Percentiles rank a stretch among this genome's conserved stretches.
Conservation (phyloP, 176 grass and related monocot species). For the Miscanthus lutarioriparius region DNA sequence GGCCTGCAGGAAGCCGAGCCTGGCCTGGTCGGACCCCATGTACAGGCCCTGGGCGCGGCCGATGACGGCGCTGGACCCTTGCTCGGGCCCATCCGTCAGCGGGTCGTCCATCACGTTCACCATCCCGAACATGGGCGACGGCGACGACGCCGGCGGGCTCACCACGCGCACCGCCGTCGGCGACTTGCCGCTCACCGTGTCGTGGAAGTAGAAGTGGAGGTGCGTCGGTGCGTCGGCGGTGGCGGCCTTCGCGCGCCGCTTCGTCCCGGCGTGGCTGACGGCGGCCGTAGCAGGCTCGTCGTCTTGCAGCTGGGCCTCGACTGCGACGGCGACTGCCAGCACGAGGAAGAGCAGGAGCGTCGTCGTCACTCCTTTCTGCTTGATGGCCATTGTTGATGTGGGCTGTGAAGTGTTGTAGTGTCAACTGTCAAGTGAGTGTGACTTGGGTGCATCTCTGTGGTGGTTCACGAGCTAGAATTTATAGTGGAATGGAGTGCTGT, state of each 20-base stretch:
- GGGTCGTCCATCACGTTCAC: slow-evolving; percentile 64
- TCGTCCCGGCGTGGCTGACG: not conserved
- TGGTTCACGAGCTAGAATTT: not conserved
- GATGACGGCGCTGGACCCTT: slow-evolving; percentile 20
- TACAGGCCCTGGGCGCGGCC: slow-evolving; percentile 74
- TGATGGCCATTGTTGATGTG: not conserved
- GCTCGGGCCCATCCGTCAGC: slow-evolving; percentile 59
- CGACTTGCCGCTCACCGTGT: slow-evolving; percentile 61
- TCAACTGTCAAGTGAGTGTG: not conserved
- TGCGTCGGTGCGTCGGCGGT: not conserved
- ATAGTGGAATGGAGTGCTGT: not conserved
- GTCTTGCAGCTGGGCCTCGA: not conserved
- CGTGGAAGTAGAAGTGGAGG: slow-evolving; percentile 90
- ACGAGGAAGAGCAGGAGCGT: not conserved
- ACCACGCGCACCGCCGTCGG: slow-evolving; percentile 42
- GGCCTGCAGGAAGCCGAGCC: slow-evolving; percentile 62
- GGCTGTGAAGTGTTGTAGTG: not conserved
- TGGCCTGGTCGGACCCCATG: slow-evolving; percentile 44
- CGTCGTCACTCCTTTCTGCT: not conserved
- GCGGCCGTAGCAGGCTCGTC: not conserved
- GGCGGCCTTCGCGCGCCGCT: not conserved
- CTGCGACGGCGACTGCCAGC: not conserved
- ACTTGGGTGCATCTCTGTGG: not conserved
- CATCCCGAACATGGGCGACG: slow-evolving; percentile 40
- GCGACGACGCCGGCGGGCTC: slow-evolving; percentile 15